Base-by-base conservation (phyloP, 306 rosid genomes). In the Quillaja saponaria region DNA sequence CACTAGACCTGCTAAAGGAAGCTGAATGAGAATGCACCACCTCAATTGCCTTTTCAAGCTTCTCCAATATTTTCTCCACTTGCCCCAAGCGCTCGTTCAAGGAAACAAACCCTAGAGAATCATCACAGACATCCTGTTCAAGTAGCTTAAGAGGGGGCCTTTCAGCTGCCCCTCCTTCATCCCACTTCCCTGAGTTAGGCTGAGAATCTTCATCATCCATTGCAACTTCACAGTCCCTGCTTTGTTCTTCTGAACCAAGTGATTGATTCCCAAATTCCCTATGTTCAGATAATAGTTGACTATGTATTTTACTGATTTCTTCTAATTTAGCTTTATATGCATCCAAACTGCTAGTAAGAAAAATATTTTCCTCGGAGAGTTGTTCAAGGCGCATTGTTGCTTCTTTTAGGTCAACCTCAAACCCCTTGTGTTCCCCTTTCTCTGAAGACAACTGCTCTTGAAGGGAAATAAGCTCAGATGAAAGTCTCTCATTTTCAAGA, bases 21-120 rank as follows among this genome's bases (percentile, higher is more conserved):
- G 63, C 55, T 55, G 86, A 80, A 58, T 58, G 78, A 74, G 71
- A 61, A 49, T 61, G 79, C 68, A 81, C 61, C 76, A 31, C 73
- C 69, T 71, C 80, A 77, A 78, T 65, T 75, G 84, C 82, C 72
- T 66, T 81, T 60, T 85, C 90, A 85, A 94, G 90, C 60, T 71
- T 82, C 55, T 63, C 51, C 76, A 89, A 64, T 58, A 71, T 71
- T 46, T 66, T 73, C 64, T 83, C 87, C 21, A 75, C 80, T 82
- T 83, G 88, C 74, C 81, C 83, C 78, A 78, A 42, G 68, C 61
- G 74, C 51, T 53, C 70, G 34, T 63, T 75, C 75, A 89, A 63
- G 33, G 82, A 58, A n/a, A 74, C 74, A 74, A 89, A 81, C 62
- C 82, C 84, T 63, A 68, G 66, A 56, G 72, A 76, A 71, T 72